Evolutionary conservation across 192 early-diverging fungal species (phyloP), one percentile per base, ranked within the genome.

Genomic region (Mortierella alpina): DNA sequence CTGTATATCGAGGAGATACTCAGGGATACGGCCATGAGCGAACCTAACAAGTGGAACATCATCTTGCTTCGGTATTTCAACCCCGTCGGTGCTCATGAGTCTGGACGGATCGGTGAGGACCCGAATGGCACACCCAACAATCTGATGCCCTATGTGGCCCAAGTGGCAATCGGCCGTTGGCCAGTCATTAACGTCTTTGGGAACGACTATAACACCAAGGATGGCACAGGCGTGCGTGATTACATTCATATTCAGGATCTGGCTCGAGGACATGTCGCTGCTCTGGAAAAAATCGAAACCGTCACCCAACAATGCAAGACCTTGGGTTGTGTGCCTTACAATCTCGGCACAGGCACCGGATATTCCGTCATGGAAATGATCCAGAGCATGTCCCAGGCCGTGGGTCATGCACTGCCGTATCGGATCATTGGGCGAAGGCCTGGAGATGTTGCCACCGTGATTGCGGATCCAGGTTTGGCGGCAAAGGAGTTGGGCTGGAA

Each of bases 221-320:
- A 98, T 70, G 96, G 97, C 18, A 96, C 96, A 15, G 88, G 79
- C 66, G 90, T 99, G 10, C 88, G 97, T 45, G 97, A 97, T 77
- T 98, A 96, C 77, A 93, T 98, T 68, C 96, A 97, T 71, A 94
- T 97, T 4, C 92, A 92, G 70, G 97, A 98, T 61, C 84, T 98
- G 53, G 95, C 96, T 14, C 86, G 90, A 31, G 96, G 93, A 13
- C 97, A 98, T 74, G 90, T 95, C 11, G 87, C 88, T 22, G 94
- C 96, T 0, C 82, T 98, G 42, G 87, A 91, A 58, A 92, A 96
- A 59, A 82, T 98, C 65, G 84, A 83, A 56, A 71, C 81, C 48
- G 40, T 39, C 17, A 47, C 14, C 2, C 52, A 22, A 7, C 9
- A 46, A 22, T 23, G 20, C 15, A 85, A 73, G 53, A 70, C 85